Percentiles rank a stretch among this genome's conserved stretches.
These are phyloP conservation scores for Albizia julibrissin DNA, from an alignment of 306 rosid species.

Conservation along the genomic window DNA sequence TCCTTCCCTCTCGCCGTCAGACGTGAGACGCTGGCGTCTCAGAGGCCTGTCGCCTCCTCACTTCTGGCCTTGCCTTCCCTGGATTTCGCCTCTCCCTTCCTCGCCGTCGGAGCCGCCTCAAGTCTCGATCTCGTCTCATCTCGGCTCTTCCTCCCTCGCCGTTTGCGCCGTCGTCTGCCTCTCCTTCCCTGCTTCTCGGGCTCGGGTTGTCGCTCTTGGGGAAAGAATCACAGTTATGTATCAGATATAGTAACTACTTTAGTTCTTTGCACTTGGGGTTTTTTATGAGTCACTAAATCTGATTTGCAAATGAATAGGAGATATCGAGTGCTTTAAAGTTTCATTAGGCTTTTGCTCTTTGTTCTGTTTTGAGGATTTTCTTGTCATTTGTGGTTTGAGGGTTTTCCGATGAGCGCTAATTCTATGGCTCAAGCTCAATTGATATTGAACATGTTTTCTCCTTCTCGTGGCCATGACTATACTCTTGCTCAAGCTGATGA, in stretches of 20 bases:
- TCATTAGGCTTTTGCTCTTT: neutral
- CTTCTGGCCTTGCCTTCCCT: too few relatives aligned
- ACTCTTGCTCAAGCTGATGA: constrained; percentile 79
- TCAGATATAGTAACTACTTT: neutral
- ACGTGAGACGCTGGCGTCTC: too few relatives aligned
- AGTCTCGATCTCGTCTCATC: too few relatives aligned
- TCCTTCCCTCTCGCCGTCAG: too few relatives aligned
- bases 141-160: too few relatives aligned
- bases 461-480: constrained; percentile 60
- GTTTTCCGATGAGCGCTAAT: constrained; percentile 70
- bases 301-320: neutral
- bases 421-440: constrained; percentile 86
- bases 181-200: too few relatives aligned
- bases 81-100: too few relatives aligned
- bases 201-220: too few relatives aligned
- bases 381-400: constrained; percentile 38
- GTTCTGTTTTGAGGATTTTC: neutral
- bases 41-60: too few relatives aligned
- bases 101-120: too few relatives aligned
- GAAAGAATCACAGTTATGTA: neutral
- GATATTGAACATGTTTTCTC: constrained; percentile 72
- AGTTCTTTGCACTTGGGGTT: neutral
- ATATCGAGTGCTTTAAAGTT: neutral
- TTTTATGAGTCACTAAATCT: neutral
- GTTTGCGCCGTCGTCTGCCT: too few relatives aligned